phyloP scores from a whole-genome alignment of 257 asterid genomes.

The Coffea canephora region DNA sequence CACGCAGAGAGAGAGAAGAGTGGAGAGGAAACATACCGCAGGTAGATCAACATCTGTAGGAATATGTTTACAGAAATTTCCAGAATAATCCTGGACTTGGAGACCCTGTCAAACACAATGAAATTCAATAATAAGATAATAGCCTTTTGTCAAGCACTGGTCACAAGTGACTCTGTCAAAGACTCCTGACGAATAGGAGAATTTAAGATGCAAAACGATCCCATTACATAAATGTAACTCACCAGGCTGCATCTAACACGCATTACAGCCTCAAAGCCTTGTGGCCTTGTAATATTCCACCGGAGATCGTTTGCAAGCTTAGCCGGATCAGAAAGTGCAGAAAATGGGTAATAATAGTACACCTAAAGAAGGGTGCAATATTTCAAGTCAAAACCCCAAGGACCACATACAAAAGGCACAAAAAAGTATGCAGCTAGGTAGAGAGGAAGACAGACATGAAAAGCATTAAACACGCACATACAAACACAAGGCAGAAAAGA shows the following conservation, averaged over 20 bases:
- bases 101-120: conserved; percentile 58
- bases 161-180: neutral
- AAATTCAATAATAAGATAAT: conserved; percentile 2
- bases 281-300: conserved; percentile 97
- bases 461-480: too few relatives aligned
- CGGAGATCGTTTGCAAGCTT: conserved; percentile 97
- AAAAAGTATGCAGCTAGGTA: neutral
- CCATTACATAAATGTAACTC: conserved; percentile 25
- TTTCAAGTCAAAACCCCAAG: conserved; percentile 1
- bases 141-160: conserved; percentile 15
- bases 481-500: neutral
- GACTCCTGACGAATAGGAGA: neutral
- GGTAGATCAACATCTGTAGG: conserved; percentile 99
- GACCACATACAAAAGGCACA: neutral
- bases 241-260: conserved; percentile 99
- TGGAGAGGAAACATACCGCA: conserved; percentile 59
- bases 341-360: conserved; percentile 89
- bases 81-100: conserved; percentile 96
- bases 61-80: conserved; percentile 92
- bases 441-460: neutral
- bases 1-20: conserved; percentile 23
- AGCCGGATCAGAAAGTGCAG: conserved; percentile 91
- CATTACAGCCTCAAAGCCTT: conserved; percentile 99
- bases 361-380: conserved; percentile 43
- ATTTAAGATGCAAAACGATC: conserved; percentile 5